Conservation (phyloP, 108 stramenopile species). For the Pseudonitzschia delicatissima region DNA sequence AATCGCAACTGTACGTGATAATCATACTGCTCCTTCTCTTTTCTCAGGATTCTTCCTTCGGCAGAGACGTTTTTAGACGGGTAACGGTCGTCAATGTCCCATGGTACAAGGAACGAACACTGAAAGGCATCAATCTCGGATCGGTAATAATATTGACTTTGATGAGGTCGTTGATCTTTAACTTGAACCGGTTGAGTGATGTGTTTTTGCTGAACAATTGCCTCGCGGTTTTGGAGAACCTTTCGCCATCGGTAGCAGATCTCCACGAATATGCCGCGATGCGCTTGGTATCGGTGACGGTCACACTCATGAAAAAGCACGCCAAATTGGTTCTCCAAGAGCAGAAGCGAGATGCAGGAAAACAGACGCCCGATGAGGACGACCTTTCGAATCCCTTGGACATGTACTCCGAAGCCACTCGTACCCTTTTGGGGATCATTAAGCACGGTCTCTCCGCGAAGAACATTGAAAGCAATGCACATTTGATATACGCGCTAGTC, state of each 20-base stretch:
- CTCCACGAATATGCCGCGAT: slow-evolving; percentile 75
- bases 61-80: slow-evolving; percentile 70
- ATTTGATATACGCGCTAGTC: slow-evolving; percentile 71
- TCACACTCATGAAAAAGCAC: slow-evolving; percentile 61
- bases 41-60: slow-evolving; percentile 82
- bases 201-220: slow-evolving; percentile 80
- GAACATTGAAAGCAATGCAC: slow-evolving; percentile 65
- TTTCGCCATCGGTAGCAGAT: slow-evolving; percentile 57
- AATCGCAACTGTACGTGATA: slow-evolving; percentile 79
- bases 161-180: slow-evolving; percentile 69
- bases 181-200: slow-evolving; percentile 66
- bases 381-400: slow-evolving; percentile 34
- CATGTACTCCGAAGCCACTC: slow-evolving; percentile 73
- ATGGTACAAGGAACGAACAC: slow-evolving; percentile 80
- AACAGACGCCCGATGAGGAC: slow-evolving; percentile 43
- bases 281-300: slow-evolving; percentile 66
- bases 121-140: slow-evolving; percentile 68
- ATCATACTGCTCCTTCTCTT: slow-evolving; percentile 77
- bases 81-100: slow-evolving; percentile 39
- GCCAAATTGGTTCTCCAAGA: slow-evolving; percentile 12
- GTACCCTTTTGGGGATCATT: slow-evolving; percentile 58
- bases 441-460: slow-evolving; percentile 55
- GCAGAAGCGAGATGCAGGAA: slow-evolving; percentile 3
- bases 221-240: slow-evolving; percentile 71
- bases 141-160: slow-evolving; percentile 66